Evolutionary conservation across 1,284 basidiomycete genomes (phyloP), one percentile per base, ranked within the genome.

Genomic region (Grifola frondosa): DNA sequence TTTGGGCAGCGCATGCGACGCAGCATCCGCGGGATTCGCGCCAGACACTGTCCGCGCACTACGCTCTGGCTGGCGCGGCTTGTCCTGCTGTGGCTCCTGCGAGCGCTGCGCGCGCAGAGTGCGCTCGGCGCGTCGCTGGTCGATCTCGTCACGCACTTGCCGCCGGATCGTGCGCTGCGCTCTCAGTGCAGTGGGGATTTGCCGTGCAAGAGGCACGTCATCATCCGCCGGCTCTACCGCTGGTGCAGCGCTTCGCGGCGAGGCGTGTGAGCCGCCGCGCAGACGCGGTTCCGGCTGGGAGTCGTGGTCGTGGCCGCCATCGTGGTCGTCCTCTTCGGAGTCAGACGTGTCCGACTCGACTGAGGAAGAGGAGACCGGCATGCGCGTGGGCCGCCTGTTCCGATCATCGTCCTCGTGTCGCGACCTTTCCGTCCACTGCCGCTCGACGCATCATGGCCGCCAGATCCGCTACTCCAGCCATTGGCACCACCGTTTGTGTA

Each of bases 111-210:
- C 54, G 2, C 57, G 49, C n/a, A 57, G 46, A 21, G 56, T 71
- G 11, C 75, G 72, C 41, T 82, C 79, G 22, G 71, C 63, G 50
- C 73, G 69, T 35, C 78, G 69, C 52, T 75, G 71, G 25, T 81
- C 77, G 36, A 81, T 71, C 66, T 89, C 85, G 49, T 84, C 78
- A 36, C 74, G 73, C 19, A 87, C 79, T 59, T 88, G 77, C 35
- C 72, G 70, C 15, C 86, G 77, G 41, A 92, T 88, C 3, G 84
- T 82, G 52, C 78, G 79, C 58, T 92, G 89, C 11, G 88, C 89
- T 6, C 70, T 76, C 44, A 92, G 65, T 3, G 89, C 89, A 1
- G 78, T 81, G 8, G 89, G 89, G 35, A 91, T 88, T 23, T 81
- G 73, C 49, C 80, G 80, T 3, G 87, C 89, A 12, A 92, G 73